Conservation (phyloP, 306 rosid species). For the Elaeagnus macrophylla region DNA sequence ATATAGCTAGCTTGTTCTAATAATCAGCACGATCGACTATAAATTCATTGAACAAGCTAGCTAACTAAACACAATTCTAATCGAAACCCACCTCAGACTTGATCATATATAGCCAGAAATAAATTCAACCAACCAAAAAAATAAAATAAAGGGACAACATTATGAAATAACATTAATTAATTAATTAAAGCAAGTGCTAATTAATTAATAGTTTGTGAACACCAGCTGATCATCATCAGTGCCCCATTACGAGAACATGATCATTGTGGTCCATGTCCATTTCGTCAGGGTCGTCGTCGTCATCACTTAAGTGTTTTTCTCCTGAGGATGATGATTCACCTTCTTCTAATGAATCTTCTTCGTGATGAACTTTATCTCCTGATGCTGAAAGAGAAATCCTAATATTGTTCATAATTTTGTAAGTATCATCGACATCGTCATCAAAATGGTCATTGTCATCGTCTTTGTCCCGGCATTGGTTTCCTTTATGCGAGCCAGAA, state of each 20-base stretch:
- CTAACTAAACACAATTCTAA: too few species aligned
- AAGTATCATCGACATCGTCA: constrained; percentile 26
- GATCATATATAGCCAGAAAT: too few species aligned
- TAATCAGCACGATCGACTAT: too few species aligned
- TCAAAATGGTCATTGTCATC: constrained; percentile 2
- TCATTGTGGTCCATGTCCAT: neutral
- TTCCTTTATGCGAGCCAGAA: constrained; percentile 2
- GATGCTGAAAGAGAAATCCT: constrained; percentile 2
- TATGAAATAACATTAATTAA: too few species aligned
- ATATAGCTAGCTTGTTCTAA: too few species aligned
- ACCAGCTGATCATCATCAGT: constrained; percentile 9
- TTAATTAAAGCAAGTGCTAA: too few species aligned
- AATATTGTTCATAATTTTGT: neutral
- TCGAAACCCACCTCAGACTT: too few species aligned
- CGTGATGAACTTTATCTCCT: neutral
- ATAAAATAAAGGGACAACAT: too few species aligned
- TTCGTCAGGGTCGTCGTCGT: neutral
- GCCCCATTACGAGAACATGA: constrained; percentile 29
- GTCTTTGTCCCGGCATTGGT: constrained; percentile 25
- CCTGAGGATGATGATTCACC: neutral
- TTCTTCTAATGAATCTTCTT: too few species aligned
- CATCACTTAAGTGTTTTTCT: neutral
- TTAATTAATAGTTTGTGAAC: too few species aligned
- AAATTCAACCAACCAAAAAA: too few species aligned
- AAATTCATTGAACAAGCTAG: too few species aligned